Conservation (phyloP, 345 rosid species). For the Eucalyptus brandiana region DNA sequence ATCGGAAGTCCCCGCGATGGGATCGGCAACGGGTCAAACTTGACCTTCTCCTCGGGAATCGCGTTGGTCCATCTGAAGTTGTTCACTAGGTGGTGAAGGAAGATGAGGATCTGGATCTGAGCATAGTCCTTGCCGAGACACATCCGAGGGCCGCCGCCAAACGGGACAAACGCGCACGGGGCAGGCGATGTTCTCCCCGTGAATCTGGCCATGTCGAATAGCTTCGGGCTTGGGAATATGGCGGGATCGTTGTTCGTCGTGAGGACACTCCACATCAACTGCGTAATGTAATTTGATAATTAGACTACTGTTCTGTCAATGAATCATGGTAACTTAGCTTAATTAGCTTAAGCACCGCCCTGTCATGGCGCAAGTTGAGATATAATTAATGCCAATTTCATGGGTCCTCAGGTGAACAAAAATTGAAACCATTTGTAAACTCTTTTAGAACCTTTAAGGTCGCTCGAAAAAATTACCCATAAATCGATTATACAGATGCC, state of each 20-base stretch:
- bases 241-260: neutral
- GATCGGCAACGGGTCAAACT: neutral
- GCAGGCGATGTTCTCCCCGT: neutral
- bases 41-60: neutral
- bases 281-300: neutral
- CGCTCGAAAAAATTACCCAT: neutral
- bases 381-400: neutral
- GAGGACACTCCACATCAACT: neutral
- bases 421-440: neutral
- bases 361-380: neutral
- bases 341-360: neutral
- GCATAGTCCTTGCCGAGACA: slow-evolving; percentile 7
- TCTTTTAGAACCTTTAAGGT: neutral
- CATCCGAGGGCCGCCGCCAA: slow-evolving; percentile 11
- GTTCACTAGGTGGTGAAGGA: slow-evolving; percentile 5
- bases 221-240: neutral
- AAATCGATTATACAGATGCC: fast-evolving
- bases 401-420: neutral
- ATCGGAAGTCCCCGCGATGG: slow-evolving; percentile 3
- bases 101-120: neutral
- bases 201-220: slow-evolving; percentile 5
- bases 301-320: neutral
- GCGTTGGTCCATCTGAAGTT: slow-evolving; percentile 5
- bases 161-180: neutral
- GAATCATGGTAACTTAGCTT: neutral